A percentile compares a stretch with the other conserved stretches of the same genome.
Conservation (phyloP, 352 stramenopile species). For the Globisporangium polare region DNA sequence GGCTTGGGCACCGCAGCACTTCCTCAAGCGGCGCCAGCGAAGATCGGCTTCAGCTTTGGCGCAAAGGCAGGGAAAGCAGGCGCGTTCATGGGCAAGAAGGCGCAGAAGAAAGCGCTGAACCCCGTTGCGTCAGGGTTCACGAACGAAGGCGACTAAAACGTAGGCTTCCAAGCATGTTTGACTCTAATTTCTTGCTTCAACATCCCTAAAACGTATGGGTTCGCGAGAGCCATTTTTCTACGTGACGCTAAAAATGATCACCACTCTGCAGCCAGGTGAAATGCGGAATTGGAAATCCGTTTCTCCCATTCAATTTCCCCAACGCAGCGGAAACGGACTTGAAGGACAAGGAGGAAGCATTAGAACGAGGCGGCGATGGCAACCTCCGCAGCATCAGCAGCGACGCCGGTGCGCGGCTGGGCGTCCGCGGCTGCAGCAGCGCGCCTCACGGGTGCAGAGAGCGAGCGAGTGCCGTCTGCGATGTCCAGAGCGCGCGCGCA, state of each 20-base stretch:
- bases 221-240: background rate
- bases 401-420: conserved; percentile 9
- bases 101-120: background rate
- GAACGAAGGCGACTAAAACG: background rate
- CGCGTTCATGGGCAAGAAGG: conserved; percentile 3
- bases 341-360: background rate
- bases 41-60: conserved; percentile 32
- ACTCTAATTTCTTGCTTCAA: background rate
- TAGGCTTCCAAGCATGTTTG: background rate
- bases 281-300: background rate
- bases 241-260: background rate
- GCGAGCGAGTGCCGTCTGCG: background rate
- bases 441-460: background rate
- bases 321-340: background rate
- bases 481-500: background rate
- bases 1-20: background rate
- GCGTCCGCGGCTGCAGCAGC: background rate
- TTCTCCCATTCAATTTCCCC: background rate
- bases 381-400: conserved; percentile 5
- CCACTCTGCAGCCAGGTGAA: background rate
- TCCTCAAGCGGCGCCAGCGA: background rate
- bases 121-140: conserved; percentile 9
- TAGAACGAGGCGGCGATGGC: background rate
- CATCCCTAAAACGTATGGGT: background rate
- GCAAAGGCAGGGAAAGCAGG: conserved; percentile 18